Percentiles rank a stretch among this genome's conserved stretches.
phyloP scores from a whole-genome alignment of 2,329 filamentous ascomycete species.

The Apiospora phragmitis region DNA sequence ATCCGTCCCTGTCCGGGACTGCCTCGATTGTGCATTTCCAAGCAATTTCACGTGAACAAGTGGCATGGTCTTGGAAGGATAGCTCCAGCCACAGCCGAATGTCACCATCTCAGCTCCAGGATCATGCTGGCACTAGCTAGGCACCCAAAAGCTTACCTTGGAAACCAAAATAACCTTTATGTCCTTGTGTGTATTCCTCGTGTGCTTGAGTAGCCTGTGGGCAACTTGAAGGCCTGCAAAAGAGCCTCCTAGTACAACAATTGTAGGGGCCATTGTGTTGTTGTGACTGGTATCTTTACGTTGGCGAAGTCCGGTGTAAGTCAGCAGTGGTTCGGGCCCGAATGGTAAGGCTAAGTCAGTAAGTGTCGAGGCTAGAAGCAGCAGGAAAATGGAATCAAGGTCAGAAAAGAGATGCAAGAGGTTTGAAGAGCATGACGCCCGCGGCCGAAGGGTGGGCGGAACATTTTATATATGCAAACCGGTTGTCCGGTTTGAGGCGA shows the following conservation, averaged over 20 bases:
- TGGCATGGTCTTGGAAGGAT: not conserved
- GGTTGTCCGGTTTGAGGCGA: not conserved
- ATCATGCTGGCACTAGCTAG: not conserved
- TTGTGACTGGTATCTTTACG: not conserved
- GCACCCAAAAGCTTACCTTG: conserved; percentile 41
- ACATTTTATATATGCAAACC: not conserved
- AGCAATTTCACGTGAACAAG: not conserved
- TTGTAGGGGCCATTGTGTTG: conserved; percentile 47
- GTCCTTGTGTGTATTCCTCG: conserved; percentile 42
- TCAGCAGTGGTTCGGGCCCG: not conserved
- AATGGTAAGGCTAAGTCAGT: not conserved
- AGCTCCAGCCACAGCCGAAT: not conserved
- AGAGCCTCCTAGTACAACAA: conserved; percentile 56
- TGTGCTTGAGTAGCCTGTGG: conserved; percentile 56
- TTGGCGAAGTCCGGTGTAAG: conserved; percentile 8
- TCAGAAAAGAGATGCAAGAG: not conserved
- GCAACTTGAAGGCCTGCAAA: conserved; percentile 54
- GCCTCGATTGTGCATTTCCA: not conserved
- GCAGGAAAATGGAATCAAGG: not conserved
- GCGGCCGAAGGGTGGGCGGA: not conserved
- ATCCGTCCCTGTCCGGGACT: not conserved
- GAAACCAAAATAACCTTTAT: conserved; percentile 57
- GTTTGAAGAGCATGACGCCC: not conserved
- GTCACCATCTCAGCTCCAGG: not conserved
- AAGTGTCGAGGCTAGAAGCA: not conserved